Percentiles rank a stretch among this genome's conserved stretches.
Evolutionary conservation across 2,329 filamentous ascomycete genomes (phyloP).

Genomic region (Fusarium fujikuroi): DNA sequence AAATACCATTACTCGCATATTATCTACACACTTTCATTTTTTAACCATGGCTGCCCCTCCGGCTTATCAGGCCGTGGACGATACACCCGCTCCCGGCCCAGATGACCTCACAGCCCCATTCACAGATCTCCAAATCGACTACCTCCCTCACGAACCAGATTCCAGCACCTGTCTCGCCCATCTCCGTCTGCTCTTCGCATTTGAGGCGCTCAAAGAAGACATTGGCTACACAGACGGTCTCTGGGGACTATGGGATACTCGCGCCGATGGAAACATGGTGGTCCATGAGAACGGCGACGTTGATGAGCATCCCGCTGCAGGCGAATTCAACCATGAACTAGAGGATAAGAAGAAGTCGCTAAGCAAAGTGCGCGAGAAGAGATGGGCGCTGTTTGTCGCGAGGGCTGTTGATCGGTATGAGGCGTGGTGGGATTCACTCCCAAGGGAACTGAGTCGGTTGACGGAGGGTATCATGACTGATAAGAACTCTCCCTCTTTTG

Average conservation of each 20-base stretch:
- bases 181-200: constrained; percentile 72
- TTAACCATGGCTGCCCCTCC: constrained; percentile 22
- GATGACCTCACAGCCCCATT: constrained; percentile 24
- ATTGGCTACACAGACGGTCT: constrained; percentile 69
- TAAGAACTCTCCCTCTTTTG: constrained; percentile 1
- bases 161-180: constrained; percentile 54
- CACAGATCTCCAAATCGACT: constrained; percentile 24
- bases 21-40: no score
- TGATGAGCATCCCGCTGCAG: background rate
- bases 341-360: constrained; percentile 45
- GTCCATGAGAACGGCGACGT: constrained; percentile 26
- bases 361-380: constrained; percentile 68
- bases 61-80: constrained; percentile 16
- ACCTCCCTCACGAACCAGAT: constrained; percentile 18
- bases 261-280: constrained; percentile 40
- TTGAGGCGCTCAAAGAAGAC: constrained; percentile 70
- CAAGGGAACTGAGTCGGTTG: background rate
- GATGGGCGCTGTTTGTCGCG: constrained; percentile 73
- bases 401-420: constrained; percentile 72
- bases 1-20: background rate
- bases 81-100: background rate
- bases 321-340: constrained; percentile 40
- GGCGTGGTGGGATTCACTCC: constrained; percentile 62
- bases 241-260: constrained; percentile 65
- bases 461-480: constrained; percentile 20